A percentile compares a stretch with the other conserved stretches of the same genome.
These are phyloP conservation scores for Citrus maxima DNA, from an alignment of 345 rosid genomes.

Conservation along the genomic window DNA sequence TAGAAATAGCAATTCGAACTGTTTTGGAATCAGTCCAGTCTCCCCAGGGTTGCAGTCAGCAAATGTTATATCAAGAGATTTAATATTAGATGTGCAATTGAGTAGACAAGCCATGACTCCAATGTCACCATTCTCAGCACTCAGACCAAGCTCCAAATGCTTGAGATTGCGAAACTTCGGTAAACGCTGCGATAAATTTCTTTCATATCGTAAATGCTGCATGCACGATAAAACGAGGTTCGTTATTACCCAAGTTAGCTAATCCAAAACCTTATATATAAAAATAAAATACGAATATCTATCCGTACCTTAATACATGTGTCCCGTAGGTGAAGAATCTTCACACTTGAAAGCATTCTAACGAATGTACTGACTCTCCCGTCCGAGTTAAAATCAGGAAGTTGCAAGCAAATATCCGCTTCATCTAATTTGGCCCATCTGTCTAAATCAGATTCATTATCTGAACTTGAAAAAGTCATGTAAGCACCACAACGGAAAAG, in stretches of 20 bases:
- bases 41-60: too few relatives aligned
- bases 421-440: not conserved
- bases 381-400: too few relatives aligned
- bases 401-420: not conserved
- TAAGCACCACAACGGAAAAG: not conserved
- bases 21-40: too few relatives aligned
- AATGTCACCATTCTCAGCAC: not conserved
- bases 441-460: not conserved
- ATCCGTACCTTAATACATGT: not conserved
- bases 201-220: not conserved
- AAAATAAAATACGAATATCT: not conserved
- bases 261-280: not conserved
- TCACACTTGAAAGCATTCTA: not conserved
- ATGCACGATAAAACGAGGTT: too few relatives aligned
- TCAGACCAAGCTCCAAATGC: not conserved
- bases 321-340: not conserved
- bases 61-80: not conserved
- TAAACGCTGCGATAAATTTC: not conserved
- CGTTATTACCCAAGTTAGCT: too few relatives aligned
- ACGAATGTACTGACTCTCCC: not conserved
- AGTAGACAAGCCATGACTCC: not conserved
- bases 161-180: not conserved
- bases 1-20: too few relatives aligned
- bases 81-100: not conserved
- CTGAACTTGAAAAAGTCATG: not conserved